A percentile compares a stretch with the other conserved stretches of the same genome.
These are phyloP conservation scores for Podaxis sp. DNA, from an alignment of 768 basidiomycete genomes.

Conservation along the genomic window DNA sequence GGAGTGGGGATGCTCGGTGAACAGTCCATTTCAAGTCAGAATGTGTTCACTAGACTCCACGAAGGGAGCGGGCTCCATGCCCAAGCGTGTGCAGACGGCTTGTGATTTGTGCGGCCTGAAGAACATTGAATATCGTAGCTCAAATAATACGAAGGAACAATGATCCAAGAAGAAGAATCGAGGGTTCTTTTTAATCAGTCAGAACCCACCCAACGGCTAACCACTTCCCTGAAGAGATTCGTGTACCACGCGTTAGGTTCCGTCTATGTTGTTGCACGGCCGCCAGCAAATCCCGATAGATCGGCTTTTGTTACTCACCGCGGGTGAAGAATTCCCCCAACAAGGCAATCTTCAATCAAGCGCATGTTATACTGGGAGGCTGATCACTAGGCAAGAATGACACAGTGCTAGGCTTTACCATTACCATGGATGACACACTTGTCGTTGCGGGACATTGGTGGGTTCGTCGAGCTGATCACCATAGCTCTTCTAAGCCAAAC, in stretches of 20 bases:
- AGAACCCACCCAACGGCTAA: neutral
- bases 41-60: neutral
- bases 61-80: neutral
- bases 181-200: neutral
- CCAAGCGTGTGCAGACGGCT: neutral
- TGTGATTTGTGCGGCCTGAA: neutral
- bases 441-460: neutral
- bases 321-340: neutral
- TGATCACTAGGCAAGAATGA: neutral
- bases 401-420: too few relatives aligned
- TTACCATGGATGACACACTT: too few relatives aligned
- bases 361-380: neutral
- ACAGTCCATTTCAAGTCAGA: neutral
- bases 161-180: too few relatives aligned
- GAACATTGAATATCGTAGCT: neutral
- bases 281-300: neutral
- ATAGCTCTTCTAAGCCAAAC: neutral
- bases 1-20: too few relatives aligned
- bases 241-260: neutral
- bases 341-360: neutral
- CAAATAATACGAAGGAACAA: neutral
- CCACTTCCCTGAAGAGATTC: neutral
- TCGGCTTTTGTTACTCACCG: neutral
- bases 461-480: neutral
- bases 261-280: neutral